These are phyloP conservation scores for Ascocoryne sarcoides DNA, from an alignment of 2,329 filamentous ascomycete genomes.

Conservation along the genomic window DNA sequence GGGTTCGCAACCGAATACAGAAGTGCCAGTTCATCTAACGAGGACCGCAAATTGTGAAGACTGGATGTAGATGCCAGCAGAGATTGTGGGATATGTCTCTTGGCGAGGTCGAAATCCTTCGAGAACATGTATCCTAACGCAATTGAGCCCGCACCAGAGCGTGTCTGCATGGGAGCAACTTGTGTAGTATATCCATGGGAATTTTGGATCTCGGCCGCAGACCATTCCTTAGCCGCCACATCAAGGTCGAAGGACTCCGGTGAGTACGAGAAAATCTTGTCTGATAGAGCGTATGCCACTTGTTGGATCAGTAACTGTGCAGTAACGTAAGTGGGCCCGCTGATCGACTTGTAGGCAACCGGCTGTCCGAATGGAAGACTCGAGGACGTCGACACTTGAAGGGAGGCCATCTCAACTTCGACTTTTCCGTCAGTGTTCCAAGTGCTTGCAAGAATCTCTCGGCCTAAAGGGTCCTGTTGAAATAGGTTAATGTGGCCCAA, in stretches of 20 bases:
- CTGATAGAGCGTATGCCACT: conserved; percentile 86
- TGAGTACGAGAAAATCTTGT: conserved; percentile 96
- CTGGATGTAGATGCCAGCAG: conserved; percentile 81
- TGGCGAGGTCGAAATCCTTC: conserved; percentile 86
- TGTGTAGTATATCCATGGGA: conserved; percentile 71
- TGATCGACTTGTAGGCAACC: conserved; percentile 52
- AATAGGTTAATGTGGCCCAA: conserved; percentile 4
- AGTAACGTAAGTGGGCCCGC: conserved; percentile 84
- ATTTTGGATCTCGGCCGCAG: conserved; percentile 61
- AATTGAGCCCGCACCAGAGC: conserved; percentile 80
- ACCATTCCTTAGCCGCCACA: conserved; percentile 72
- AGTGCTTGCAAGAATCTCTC: conserved; percentile 20
- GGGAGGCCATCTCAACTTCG: conserved; percentile 14
- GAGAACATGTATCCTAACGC: conserved; percentile 97
- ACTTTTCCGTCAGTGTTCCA: conserved; percentile 25
- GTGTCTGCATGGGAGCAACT: conserved; percentile 74
- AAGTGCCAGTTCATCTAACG: conserved; percentile 83
- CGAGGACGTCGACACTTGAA: conserved; percentile 34
- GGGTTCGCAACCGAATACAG: conserved; percentile 89
- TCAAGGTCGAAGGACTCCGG: conserved; percentile 90
- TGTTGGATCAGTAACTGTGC: conserved; percentile 93
- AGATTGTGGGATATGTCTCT: conserved; percentile 84
- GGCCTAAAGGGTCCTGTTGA: conserved; percentile 22
- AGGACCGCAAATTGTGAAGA: conserved; percentile 68
- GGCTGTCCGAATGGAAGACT: conserved; percentile 49